A percentile compares a stretch with the other conserved stretches of the same genome.
These are phyloP conservation scores for Gynandropsis gynandra DNA, from an alignment of 345 rosid genomes.

Conservation along the genomic window DNA sequence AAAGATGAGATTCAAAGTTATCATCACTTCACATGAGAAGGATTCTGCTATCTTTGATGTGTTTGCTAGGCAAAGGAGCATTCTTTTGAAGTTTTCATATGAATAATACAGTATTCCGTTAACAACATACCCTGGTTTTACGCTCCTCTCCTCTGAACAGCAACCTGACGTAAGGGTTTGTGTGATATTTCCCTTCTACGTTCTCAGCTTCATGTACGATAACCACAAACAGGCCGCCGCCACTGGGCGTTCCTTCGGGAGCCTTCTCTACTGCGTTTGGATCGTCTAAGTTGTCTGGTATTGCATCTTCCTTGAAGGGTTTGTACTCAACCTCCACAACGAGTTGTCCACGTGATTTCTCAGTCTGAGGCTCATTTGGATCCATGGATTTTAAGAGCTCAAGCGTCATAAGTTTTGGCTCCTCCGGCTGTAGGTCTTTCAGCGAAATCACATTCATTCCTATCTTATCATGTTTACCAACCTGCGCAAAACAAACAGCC, in stretches of 20 bases:
- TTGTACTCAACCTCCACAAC: conserved; percentile 56
- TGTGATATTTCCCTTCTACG: conserved; percentile 89
- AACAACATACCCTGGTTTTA: conserved; percentile 63
- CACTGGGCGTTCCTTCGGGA: conserved; percentile 80
- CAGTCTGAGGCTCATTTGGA: conserved; percentile 55
- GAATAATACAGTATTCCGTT: too few species aligned
- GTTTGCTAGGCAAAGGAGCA: too few species aligned
- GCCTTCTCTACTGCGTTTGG: conserved; percentile 54
- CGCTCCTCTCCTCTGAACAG: conserved; percentile 80
- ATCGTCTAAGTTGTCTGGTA: conserved; percentile 38
- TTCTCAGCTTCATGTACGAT: conserved; percentile 91
- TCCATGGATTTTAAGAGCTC: conserved; percentile 74
- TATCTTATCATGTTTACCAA: conserved; percentile 88
- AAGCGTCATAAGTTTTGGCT: conserved; percentile 60
- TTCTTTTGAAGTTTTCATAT: too few species aligned
- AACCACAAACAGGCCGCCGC: conserved; percentile 82
- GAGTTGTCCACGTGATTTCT: conserved; percentile 75
- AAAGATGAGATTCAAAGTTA: not conserved
- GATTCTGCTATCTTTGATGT: not conserved
- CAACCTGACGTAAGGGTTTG: conserved; percentile 71
- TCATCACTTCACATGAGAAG: too few species aligned
- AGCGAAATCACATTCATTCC: conserved; percentile 69
- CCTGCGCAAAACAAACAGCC: too few species aligned
- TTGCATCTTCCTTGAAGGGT: conserved; percentile 55
- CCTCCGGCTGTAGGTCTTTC: conserved; percentile 69